phyloP scores from a whole-genome alignment of 257 asterid species.

The Nicotiana tabacum region DNA sequence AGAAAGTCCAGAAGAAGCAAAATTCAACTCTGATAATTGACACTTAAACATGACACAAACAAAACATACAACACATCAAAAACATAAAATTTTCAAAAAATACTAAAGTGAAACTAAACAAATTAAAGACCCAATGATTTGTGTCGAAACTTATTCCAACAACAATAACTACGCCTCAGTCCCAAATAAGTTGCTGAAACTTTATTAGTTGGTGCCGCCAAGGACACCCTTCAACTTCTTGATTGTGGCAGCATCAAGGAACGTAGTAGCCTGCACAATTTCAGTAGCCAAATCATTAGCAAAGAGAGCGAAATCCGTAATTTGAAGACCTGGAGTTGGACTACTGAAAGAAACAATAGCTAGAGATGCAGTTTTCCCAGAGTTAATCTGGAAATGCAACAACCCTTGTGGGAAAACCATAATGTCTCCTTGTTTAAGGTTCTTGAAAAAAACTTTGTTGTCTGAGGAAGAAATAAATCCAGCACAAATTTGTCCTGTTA shows the following conservation, averaged over 20 bases:
- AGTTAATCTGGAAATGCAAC: constrained; percentile 71
- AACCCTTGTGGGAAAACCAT: constrained; percentile 68
- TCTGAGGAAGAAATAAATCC: constrained; percentile 51
- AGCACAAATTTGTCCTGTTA: constrained; percentile 36
- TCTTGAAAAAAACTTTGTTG: constrained; percentile 47
- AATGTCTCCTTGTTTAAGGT: constrained; percentile 49
- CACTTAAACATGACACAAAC: background rate
- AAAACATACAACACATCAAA: background rate
- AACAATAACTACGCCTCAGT: background rate
- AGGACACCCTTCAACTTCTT: constrained; percentile 59
- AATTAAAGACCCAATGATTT: background rate
- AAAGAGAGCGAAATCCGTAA: constrained; percentile 49
- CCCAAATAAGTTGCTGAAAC: background rate
- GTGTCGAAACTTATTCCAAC: background rate
- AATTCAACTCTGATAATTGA: background rate
- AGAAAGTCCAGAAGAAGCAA: background rate
- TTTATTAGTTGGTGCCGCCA: constrained; percentile 27
- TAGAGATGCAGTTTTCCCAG: constrained; percentile 37
- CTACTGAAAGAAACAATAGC: constrained; percentile 62
- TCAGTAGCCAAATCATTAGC: constrained; percentile 44
- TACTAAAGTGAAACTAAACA: background rate
- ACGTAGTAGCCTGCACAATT: constrained; percentile 44
- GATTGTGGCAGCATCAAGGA: constrained; percentile 47
- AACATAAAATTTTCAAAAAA: background rate
- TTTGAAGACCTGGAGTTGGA: constrained; percentile 60